These are phyloP conservation scores for Mycena kentingensis DNA, from an alignment of 768 basidiomycete species.

Conservation along the genomic window DNA sequence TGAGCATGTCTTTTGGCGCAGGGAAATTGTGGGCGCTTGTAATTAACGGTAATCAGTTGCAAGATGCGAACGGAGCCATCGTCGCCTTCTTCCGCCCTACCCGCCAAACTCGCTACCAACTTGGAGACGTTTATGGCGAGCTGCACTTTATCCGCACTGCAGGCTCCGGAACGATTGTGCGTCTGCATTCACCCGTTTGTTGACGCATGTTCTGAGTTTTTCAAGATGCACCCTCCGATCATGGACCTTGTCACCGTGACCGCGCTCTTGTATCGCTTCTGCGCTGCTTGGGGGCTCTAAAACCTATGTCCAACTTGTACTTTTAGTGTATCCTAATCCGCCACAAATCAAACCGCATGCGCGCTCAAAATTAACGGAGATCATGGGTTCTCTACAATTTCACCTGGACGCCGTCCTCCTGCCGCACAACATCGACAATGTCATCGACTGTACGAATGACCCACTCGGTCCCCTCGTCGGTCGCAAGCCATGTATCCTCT, in stretches of 20 bases:
- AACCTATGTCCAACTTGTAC: background rate
- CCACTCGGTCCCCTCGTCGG: slow-evolving; percentile 89
- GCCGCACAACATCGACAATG: slow-evolving; percentile 71
- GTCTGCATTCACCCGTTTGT: slow-evolving; percentile 14
- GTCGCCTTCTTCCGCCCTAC: slow-evolving; percentile 83
- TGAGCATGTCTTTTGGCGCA: slow-evolving; percentile 36
- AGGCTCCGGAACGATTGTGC: slow-evolving; percentile 72
- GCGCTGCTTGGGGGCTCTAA: slow-evolving; percentile 54
- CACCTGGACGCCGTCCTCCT: slow-evolving; percentile 51
- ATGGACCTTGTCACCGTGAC: slow-evolving; percentile 89
- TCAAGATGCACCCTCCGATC: slow-evolving; percentile 82
- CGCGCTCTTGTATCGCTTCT: slow-evolving; percentile 84
- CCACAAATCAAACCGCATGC: background rate
- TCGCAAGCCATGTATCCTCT: slow-evolving; percentile 80
- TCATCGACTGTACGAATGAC: slow-evolving; percentile 81
- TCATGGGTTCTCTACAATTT: slow-evolving; percentile 50
- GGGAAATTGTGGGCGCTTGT: slow-evolving; percentile 22
- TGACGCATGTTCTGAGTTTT: slow-evolving; percentile 10
- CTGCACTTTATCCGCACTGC: slow-evolving; percentile 79
- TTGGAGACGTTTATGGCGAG: slow-evolving; percentile 86
- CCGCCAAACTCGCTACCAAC: slow-evolving; percentile 76
- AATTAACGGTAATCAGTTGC: slow-evolving; percentile 50
- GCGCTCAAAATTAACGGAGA: slow-evolving; percentile 12
- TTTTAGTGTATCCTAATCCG: background rate
- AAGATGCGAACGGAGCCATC: slow-evolving; percentile 66